A percentile compares a stretch with the other conserved stretches of the same genome.
Conservation (phyloP, 2,329 filamentous ascomycete genomes). For the Ophiostoma fasciatum region DNA sequence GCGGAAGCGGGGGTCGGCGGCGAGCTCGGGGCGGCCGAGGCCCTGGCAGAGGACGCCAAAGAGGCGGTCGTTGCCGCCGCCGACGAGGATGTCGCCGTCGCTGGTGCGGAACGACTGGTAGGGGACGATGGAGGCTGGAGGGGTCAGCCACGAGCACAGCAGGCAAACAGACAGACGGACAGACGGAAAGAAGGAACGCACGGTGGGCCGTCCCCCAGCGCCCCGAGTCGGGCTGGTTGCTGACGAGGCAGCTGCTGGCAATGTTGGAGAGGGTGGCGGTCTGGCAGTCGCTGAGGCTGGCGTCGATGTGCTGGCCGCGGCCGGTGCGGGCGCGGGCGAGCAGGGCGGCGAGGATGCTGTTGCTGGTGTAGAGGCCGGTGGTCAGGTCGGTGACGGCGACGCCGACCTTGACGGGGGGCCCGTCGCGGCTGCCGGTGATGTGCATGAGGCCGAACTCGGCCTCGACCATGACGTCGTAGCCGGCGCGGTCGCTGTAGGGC, state of each 20-base stretch:
- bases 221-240: slow-evolving; percentile 72
- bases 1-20: slow-evolving; percentile 40
- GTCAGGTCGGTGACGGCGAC: slow-evolving; percentile 95
- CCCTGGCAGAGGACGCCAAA: slow-evolving; percentile 50
- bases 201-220: slow-evolving; percentile 95
- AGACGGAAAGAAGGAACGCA: slow-evolving; percentile 24
- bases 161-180: background rate
- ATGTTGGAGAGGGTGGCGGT: slow-evolving; percentile 92
- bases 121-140: slow-evolving; percentile 79
- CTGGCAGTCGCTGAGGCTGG: slow-evolving; percentile 84
- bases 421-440: slow-evolving; percentile 79
- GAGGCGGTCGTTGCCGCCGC: slow-evolving; percentile 57
- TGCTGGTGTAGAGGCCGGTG: slow-evolving; percentile 87
- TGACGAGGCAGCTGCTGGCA: slow-evolving; percentile 80
- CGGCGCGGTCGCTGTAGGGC: slow-evolving; percentile 72
- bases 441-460: slow-evolving; percentile 98
- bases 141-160: slow-evolving; percentile 3
- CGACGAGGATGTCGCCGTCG: slow-evolving; percentile 55
- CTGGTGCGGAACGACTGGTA: slow-evolving; percentile 72
- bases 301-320: slow-evolving; percentile 82
- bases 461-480: slow-evolving; percentile 99
- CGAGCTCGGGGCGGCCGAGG: slow-evolving; percentile 44
- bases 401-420: slow-evolving; percentile 89
- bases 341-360: slow-evolving; percentile 87
- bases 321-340: slow-evolving; percentile 61